Base-by-base conservation (phyloP, 2,329 filamentous ascomycete species). In the Aspergillus texensis region DNA sequence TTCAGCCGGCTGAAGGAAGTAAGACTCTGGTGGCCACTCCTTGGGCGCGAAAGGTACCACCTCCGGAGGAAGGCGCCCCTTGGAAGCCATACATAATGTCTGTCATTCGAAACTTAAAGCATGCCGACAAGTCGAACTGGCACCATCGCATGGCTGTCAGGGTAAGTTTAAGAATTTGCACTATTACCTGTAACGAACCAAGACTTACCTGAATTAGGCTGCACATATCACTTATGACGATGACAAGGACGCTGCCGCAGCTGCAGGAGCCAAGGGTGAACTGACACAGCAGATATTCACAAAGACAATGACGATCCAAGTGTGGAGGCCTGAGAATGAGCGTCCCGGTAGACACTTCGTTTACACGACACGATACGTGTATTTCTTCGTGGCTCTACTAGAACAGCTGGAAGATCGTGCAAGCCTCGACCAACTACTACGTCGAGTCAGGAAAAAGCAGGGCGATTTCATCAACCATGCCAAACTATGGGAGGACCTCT, bases 301-400 rank as follows among this genome's bases (percentile, higher is more conserved):
- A 45, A 97, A 97, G 80, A 96, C 93, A 0, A 96, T 96, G 90
- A 90, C 91, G 1, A 89, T 97, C 76, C 94, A 96, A 73, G 93
- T 97, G 4, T 97, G 94, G 94, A 94, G 94, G 70, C 95, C 94
- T 43, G 94, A 97, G 68, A 89, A 91, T 54, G 94, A 97, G 75
- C 83, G 89, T 26, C 84, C 93, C 0, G 94, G 94, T 0, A 87
- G 94, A 21, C 94, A 97, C 75, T 95, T 96, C 72, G 93, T 97
- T 43, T 97, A 95, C 75, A 97, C 93, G 0, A 89, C 92, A 56
- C 89, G 91, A 66, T 97, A 97, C 72, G 90, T 93, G 1, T 88
- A 89, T 21, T 95, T 95, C 73, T 92, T 96, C 77, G 88, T 92
- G 14, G 84, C 86, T 60, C 82, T 97, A 9, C 82, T 97, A 8